A percentile compares a stretch with the other conserved stretches of the same genome.
Conservation (phyloP, 495 filamentous ascomycete genomes). For the Choiromyces venosus region DNA sequence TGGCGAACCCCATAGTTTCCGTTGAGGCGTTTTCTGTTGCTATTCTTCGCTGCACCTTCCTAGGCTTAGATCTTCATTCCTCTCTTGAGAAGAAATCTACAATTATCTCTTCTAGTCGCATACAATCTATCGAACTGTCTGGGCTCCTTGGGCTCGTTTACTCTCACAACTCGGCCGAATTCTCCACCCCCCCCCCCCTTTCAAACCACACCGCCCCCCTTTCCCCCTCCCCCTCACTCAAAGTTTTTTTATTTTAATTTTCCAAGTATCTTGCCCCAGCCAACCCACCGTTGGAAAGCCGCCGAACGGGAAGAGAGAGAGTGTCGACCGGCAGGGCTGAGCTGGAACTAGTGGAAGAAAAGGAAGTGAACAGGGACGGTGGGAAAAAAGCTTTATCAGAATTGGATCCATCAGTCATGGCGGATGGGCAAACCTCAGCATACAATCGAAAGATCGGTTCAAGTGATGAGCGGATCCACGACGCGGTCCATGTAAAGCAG, state of each 20-base stretch:
- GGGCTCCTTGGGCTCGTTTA: constrained; percentile 18
- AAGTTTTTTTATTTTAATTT: constrained; percentile 7
- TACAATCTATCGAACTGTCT: constrained; percentile 26
- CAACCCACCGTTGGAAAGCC: constrained; percentile 28
- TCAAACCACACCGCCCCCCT: constrained; percentile 16
- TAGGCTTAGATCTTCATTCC: constrained; percentile 25
- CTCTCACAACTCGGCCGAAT: constrained; percentile 19
- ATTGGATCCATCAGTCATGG: constrained; percentile 36
- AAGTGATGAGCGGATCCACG: constrained; percentile 29
- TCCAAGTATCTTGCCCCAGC: neutral
- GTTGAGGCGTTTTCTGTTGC: constrained; percentile 34
- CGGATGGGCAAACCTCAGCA: constrained; percentile 33
- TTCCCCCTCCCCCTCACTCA: constrained; percentile 12
- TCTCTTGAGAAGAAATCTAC: constrained; percentile 17
- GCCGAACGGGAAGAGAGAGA: constrained; percentile 20
- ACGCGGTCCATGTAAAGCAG: constrained; percentile 38
- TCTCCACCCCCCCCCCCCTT: constrained; percentile 4
- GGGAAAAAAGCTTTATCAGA: constrained; percentile 20
- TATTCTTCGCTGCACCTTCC: constrained; percentile 23
- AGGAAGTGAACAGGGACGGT: constrained; percentile 20
- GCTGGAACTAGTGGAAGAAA: constrained; percentile 25
- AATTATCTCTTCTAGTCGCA: constrained; percentile 18
- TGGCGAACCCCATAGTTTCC: constrained; percentile 26
- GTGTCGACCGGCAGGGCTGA: constrained; percentile 27
- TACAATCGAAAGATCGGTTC: constrained; percentile 30